phyloP scores from a whole-genome alignment of 2,329 filamentous ascomycete species.

The Colletotrichum tanaceti region DNA sequence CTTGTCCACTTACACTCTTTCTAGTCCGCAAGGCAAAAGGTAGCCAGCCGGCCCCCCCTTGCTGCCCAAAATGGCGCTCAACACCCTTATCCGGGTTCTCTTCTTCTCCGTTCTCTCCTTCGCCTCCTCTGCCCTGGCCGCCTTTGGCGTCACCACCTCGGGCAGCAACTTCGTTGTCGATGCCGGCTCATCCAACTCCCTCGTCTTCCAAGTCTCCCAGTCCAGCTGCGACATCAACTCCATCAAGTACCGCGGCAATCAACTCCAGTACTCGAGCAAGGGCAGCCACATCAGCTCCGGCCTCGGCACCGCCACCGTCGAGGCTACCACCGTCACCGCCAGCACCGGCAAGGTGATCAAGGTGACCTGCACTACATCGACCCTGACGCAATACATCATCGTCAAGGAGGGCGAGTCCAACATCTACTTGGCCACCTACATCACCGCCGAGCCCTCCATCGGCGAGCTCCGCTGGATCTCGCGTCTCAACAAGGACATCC shows the following conservation, averaged over 20 bases:
- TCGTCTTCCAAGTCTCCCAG: conserved; percentile 63
- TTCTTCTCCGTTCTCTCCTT: conserved; percentile 45
- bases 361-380: conserved; percentile 69
- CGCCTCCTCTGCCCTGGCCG: conserved; percentile 50
- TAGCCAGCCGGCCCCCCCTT: background rate
- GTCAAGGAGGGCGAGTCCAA: conserved; percentile 69
- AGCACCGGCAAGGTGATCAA: conserved; percentile 62
- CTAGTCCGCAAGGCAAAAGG: conserved; percentile 20
- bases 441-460: conserved; percentile 64
- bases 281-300: conserved; percentile 70
- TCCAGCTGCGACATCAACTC: conserved; percentile 73
- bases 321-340: conserved; percentile 53
- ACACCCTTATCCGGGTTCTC: conserved; percentile 32
- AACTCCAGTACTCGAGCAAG: conserved; percentile 66
- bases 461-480: conserved; percentile 75
- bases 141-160: conserved; percentile 56
- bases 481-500: conserved; percentile 63
- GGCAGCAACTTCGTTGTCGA: conserved; percentile 59
- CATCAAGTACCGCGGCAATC: conserved; percentile 68
- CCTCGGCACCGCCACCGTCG: conserved; percentile 68
- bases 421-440: conserved; percentile 72
- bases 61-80: conserved; percentile 33
- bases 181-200: conserved; percentile 59
- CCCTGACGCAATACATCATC: conserved; percentile 74
- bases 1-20: conserved; percentile 3